phyloP scores from a whole-genome alignment of 768 basidiomycete species.

The Auricularia auricula-judae region DNA sequence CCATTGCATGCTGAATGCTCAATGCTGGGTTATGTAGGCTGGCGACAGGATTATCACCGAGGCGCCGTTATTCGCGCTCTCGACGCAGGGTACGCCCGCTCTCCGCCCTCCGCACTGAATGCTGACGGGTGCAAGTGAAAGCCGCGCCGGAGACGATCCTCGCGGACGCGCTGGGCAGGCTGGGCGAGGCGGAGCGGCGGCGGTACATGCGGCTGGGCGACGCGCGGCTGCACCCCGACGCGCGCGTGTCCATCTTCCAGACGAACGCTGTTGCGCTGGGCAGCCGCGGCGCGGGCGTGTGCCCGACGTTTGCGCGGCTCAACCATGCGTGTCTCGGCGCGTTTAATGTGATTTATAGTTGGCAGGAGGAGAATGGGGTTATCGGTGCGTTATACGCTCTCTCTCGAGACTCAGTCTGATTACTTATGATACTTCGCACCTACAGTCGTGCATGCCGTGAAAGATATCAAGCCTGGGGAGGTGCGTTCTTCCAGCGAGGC shows the following conservation, averaged over 20 bases:
- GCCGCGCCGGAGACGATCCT: background rate
- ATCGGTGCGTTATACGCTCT: conserved; percentile 2
- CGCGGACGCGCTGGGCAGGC: too few species aligned
- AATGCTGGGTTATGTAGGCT: background rate
- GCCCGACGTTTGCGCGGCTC: conserved; percentile 53
- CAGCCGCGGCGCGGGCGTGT: conserved; percentile 39
- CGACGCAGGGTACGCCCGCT: background rate
- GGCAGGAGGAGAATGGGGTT: conserved; percentile 6
- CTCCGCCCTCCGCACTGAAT: background rate
- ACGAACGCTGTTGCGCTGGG: conserved; percentile 55
- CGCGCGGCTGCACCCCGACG: background rate
- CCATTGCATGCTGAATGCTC: background rate
- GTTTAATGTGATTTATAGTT: conserved; percentile 57
- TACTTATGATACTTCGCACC: too few species aligned
- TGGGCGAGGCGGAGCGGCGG: background rate
- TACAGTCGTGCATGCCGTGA: conserved; percentile 45
- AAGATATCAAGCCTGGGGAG: conserved; percentile 39
- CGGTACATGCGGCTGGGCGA: background rate
- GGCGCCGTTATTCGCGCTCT: background rate
- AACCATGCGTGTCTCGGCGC: conserved; percentile 61
- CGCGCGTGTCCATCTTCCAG: conserved; percentile 37
- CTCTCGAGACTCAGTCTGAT: background rate
- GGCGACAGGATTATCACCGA: background rate
- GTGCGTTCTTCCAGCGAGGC: conserved; percentile 16
- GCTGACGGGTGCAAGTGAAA: background rate